Conservation (phyloP, 148 eudicot species). For the Camellia lanceoleosa region DNA sequence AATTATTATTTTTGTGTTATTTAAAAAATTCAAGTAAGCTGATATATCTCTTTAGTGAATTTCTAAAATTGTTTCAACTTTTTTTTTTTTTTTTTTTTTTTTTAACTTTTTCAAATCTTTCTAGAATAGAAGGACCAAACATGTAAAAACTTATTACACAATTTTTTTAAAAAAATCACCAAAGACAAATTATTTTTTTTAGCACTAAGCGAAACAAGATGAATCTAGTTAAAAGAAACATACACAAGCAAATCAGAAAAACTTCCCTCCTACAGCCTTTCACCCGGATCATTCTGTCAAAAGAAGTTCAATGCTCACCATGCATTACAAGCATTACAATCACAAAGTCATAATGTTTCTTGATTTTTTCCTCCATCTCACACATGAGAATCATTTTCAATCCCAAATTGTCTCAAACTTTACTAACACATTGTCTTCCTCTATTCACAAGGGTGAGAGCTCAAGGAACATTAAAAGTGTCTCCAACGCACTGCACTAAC, state of each 20-base stretch:
- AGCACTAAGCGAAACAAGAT: too few relatives aligned
- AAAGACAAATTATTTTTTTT: too few relatives aligned
- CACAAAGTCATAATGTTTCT: background rate
- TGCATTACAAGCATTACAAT: background rate
- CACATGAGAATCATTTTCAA: background rate
- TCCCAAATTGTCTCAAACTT: background rate
- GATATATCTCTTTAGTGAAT: too few relatives aligned
- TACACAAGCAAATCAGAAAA: background rate
- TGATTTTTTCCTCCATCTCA: background rate
- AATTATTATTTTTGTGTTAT: too few relatives aligned
- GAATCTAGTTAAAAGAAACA: background rate
- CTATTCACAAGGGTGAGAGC: background rate
- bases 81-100: too few relatives aligned
- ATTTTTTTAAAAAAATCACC: too few relatives aligned
- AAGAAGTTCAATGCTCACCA: background rate
- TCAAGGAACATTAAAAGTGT: background rate
- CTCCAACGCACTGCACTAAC: conserved; percentile 22
- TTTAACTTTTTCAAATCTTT: too few relatives aligned
- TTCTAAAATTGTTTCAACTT: too few relatives aligned
- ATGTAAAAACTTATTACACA: too few relatives aligned
- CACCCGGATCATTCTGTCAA: background rate
- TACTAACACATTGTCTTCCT: background rate
- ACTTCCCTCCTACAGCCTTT: background rate
- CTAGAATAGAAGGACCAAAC: too few relatives aligned
- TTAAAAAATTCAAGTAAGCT: too few relatives aligned